Evolutionary conservation across 805 yeast species (phyloP), one percentile per base, ranked within the genome.

Genomic region (Clavispora fructus): DNA sequence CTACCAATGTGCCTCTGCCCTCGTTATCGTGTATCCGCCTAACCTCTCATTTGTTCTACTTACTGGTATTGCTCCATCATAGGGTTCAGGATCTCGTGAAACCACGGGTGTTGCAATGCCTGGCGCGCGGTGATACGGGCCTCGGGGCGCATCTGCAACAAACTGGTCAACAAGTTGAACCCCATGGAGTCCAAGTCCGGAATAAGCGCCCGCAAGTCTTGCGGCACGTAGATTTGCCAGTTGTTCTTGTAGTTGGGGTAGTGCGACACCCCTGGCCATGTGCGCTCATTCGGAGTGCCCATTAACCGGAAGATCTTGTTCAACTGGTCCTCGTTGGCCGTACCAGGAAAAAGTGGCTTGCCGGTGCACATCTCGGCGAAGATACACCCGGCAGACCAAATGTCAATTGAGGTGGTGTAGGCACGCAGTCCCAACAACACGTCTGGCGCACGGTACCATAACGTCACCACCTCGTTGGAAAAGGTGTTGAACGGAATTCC

Each of bases 301-400:
- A 94, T 82, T 25, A 91, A 74, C 62, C 95, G 81, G 72, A 94
- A 94, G 43, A 94, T 94, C 62, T 88, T 87, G 65, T 85, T 79
- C 57, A 94, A 76, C 67, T 94, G 98, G 68, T 94, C 99, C 46
- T 94, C 97, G 65, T 92, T 95, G 35, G 96, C 88, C 11, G 92
- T 83, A 29, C 99, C 99, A 17, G 98, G 96, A 67, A 94, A 94
- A 43, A 94, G 72, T 1, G 99, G 98, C 59, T 92, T 85, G 29
- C 99, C 96, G n/a, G 96, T 87, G 61, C 94, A 85, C 98, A 94
- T 92, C 62, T 94, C 99, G 3, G 97, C 98, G 64, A 94, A 79
- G 45, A 94, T 94, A 68, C 99, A 94, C 13, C 99, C 99, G 13
- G 96, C 95, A 14, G 97, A 89, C 99, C 99, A 94, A 70, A 94